Conservation (phyloP, 1,284 basidiomycete species). For the Moniliella sp. region DNA sequence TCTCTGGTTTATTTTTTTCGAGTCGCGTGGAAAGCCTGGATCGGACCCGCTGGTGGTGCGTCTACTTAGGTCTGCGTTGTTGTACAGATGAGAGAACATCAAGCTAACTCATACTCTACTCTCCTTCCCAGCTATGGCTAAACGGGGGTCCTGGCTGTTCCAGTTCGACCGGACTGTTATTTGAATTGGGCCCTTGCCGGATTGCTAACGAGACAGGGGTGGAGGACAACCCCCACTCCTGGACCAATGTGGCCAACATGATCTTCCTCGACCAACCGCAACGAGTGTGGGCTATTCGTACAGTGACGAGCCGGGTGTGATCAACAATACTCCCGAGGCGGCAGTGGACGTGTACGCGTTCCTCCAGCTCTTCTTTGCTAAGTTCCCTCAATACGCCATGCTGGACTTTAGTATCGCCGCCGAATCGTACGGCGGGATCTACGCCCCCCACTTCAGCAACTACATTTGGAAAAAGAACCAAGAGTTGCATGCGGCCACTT, state of each 20-base stretch:
- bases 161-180: conserved; percentile 40
- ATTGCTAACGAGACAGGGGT: conserved; percentile 48
- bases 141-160: conserved; percentile 53
- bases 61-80: too few species aligned
- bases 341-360: conserved; percentile 79
- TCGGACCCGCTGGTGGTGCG: too few species aligned
- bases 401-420: conserved; percentile 36
- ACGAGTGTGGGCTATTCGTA: conserved; percentile 67
- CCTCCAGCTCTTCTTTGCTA: conserved; percentile 60
- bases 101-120: conserved; percentile 52
- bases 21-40: conserved; percentile 51
- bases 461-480: conserved; percentile 28
- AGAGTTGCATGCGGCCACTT: conserved; percentile 1
- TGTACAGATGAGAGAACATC: too few species aligned
- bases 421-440: conserved; percentile 45
- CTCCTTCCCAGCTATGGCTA: conserved; percentile 70
- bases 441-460: conserved; percentile 25
- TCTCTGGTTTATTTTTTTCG: conserved; percentile 71
- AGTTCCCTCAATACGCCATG: conserved; percentile 26
- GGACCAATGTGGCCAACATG: conserved; percentile 50
- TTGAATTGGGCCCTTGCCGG: conserved; percentile 68
- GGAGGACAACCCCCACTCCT: conserved; percentile 52
- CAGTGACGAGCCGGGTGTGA: conserved; percentile 45
- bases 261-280: conserved; percentile 59
- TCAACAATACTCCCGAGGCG: conserved; percentile 51